Percentiles rank a stretch among this genome's conserved stretches.
Conservation (phyloP, 2,329 filamentous ascomycete genomes). For the Fusarium secorum region DNA sequence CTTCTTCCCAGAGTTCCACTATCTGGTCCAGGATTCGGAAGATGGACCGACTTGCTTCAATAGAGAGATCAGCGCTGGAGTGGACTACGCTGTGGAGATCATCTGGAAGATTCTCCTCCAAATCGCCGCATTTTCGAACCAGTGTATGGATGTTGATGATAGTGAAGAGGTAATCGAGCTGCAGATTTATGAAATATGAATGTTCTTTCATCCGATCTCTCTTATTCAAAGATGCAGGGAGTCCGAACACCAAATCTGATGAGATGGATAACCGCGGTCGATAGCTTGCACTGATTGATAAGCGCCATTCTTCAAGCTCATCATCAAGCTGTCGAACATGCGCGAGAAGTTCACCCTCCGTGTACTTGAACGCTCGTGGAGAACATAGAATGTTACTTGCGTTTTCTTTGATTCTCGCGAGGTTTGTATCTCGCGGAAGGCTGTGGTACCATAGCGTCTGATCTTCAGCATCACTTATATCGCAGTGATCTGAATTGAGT, state of each 20-base stretch:
- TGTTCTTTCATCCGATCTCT: background rate
- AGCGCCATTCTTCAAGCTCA: constrained; percentile 46
- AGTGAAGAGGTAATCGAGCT: constrained; percentile 31
- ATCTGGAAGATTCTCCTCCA: constrained; percentile 27
- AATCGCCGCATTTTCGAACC: constrained; percentile 26
- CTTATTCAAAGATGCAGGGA: background rate
- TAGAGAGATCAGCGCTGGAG: constrained; percentile 29
- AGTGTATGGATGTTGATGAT: constrained; percentile 33
- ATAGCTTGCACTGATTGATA: constrained; percentile 34
- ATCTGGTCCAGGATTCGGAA: constrained; percentile 27
- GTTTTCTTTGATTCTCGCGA: constrained; percentile 27
- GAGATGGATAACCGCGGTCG: constrained; percentile 24
- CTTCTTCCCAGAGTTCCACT: constrained; percentile 29
- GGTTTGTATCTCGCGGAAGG: constrained; percentile 20
- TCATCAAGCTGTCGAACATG: constrained; percentile 43
- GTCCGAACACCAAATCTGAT: background rate
- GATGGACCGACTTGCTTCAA: constrained; percentile 28
- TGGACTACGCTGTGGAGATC: constrained; percentile 27
- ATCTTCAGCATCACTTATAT: constrained; percentile 17
- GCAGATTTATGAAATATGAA: constrained; percentile 17
- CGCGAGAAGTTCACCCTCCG: constrained; percentile 37
- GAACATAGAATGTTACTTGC: constrained; percentile 21
- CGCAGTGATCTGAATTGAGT: constrained; percentile 16
- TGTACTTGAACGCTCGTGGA: constrained; percentile 21
- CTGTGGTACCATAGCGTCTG: background rate